Evolutionary conservation across 2,329 filamentous ascomycete genomes (phyloP), one percentile per base, ranked within the genome.

Genomic region (Claviceps sp.): DNA sequence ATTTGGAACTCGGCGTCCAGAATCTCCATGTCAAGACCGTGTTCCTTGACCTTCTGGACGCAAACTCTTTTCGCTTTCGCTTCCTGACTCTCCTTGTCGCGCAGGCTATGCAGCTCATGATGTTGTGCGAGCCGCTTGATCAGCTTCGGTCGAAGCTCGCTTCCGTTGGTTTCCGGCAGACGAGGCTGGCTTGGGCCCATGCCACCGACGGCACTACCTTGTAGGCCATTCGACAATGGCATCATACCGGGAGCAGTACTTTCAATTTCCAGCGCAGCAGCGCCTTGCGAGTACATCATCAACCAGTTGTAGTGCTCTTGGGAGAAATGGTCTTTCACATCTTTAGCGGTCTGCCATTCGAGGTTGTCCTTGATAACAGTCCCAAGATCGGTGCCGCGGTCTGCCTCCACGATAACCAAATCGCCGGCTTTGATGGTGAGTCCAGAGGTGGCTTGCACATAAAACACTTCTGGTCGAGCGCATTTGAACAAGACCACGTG

Each of bases 281-380:
- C 87, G 63, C 82, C 86, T 65, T 89, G 84, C 1, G 89, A 95
- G 67, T 96, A 98, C 86, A 97, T 93, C 86, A 97, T 95, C 50
- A 98, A 77, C 88, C 91, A 97, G 62, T 89, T 90, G 71, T 95
- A 96, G 66, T 98, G 93, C 65, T 97, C 89, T 65, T 96, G 88
- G 2, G 86, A 86, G 58, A 91, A 94, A 60, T 93, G 84, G 60
- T 94, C 88, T 66, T 96, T 95, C 58, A 89, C 72, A 47, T 93
- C 85, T 62, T 93, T 90, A 8, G 93, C 93, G 50, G 85, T 81
- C 58, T 89, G 84, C 77, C 89, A 89, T 56, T 88, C 86, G 41
- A 97, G 82, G 60, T 94, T 90, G 56, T 89, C 86, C 59, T 86
- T 82, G 50, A 88, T 86, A 30, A 98, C 91, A 26, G 91, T 95